Evolutionary conservation across 768 basidiomycete species (phyloP), one percentile per base, ranked within the genome.

Genomic region (Hericium rajendrae): DNA sequence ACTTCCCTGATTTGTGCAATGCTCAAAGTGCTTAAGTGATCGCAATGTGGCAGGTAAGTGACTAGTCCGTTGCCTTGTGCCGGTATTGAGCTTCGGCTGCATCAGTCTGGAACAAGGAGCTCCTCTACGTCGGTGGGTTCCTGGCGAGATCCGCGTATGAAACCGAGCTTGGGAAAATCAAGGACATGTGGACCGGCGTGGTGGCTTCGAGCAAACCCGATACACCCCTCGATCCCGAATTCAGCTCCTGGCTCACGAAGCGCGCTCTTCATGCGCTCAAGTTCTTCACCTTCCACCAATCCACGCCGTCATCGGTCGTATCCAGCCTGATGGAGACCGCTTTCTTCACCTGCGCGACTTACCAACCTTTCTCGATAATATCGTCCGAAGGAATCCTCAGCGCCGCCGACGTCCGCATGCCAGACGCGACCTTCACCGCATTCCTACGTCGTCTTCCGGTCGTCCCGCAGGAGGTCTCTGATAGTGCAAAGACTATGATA

Each of bases 281-380:
- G 58, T 97, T 97, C 73, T 97, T 97, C 74, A 87, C 90, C 2
- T 97, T 92, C 70, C 81, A 84, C 61, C 73, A 79, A 2, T 95
- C 95, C 0, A 95, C 95, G 0, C 95, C 95, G 1, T 91, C 89
- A 0, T 68, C 82, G 1, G 81, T 88, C 50, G 89, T 97, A 32
- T 85, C 91, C 0, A 72, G 70, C 10, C 69, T 81, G 15, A 78
- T 94, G 57, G 86, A 92, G 67, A 71, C 76, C 1, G 84, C 86
- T 1, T 97, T 97, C 72, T 97, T 94, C 68, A 69, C 74, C 0
- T 89, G 86, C 60, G 74, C 77, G 10, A 62, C 69, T 1, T 72
- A 70, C 13, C 68, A 71, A 2, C 71, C 75, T 0, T 80, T 95
- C 66, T 81, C 85, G 0, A 74, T 98, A 39, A 77, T 94, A 22